A percentile compares a stretch with the other conserved stretches of the same genome.
phyloP scores from a whole-genome alignment of 2,329 filamentous ascomycete genomes.

The Diaporthe sp. region DNA sequence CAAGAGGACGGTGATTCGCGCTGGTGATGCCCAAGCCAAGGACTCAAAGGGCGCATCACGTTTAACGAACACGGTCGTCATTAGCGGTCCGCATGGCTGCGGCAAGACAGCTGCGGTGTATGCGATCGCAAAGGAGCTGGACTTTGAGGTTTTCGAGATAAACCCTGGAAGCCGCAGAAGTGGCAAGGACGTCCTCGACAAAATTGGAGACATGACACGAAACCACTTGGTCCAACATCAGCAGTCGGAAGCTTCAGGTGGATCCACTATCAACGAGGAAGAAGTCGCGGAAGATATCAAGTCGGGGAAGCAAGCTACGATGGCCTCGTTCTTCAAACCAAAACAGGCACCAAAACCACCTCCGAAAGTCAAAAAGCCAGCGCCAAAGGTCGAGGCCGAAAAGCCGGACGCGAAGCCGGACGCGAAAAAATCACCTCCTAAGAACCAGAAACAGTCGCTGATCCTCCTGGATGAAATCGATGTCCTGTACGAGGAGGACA shows the following conservation, averaged over 20 bases:
- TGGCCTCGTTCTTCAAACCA: conserved; percentile 84
- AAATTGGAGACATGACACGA: conserved; percentile 94
- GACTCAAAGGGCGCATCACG: conserved; percentile 59
- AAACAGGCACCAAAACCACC: conserved; percentile 52
- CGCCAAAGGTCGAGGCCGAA: conserved; percentile 48
- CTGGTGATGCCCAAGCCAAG: conserved; percentile 51
- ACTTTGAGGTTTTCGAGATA: conserved; percentile 95
- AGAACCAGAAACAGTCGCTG: conserved; percentile 88
- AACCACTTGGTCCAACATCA: conserved; percentile 85
- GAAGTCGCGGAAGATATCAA: conserved; percentile 69
- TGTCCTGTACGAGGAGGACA: conserved; percentile 93
- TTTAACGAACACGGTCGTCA: conserved; percentile 81
- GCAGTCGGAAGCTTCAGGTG: conserved; percentile 48
- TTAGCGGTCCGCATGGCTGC: conserved; percentile 90
- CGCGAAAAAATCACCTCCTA: conserved; percentile 50
- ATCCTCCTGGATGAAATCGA: conserved; percentile 96
- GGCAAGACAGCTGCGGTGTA: conserved; percentile 95
- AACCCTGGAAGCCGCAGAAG: conserved; percentile 86
- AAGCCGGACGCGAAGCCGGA: conserved; percentile 38
- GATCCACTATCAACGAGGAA: conserved; percentile 53
- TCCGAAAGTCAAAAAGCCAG: conserved; percentile 46
- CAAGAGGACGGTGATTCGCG: conserved; percentile 69
- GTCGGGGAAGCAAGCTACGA: conserved; percentile 80
- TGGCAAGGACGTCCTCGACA: conserved; percentile 91
- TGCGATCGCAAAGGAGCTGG: conserved; percentile 91